Percentiles rank a stretch among this genome's conserved stretches.
These are phyloP conservation scores for Debaryomyces sp. DNA, from an alignment of 1,139 yeast species.

Conservation along the genomic window DNA sequence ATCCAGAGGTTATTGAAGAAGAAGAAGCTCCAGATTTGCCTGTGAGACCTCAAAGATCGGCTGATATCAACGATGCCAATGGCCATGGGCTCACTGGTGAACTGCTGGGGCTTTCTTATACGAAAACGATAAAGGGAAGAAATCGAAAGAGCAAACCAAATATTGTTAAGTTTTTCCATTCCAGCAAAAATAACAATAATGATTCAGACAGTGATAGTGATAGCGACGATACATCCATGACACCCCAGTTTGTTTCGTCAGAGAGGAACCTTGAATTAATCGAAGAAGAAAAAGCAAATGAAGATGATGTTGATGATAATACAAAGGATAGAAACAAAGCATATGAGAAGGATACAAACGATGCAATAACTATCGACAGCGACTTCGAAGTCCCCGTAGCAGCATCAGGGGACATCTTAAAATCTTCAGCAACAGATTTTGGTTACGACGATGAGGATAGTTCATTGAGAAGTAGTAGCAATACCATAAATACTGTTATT, in stretches of 20 bases:
- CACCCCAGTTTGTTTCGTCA: constrained; percentile 8
- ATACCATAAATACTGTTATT: neutral
- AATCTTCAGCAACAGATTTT: constrained; percentile 1
- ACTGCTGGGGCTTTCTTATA: constrained; percentile 13
- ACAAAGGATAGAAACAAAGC: neutral
- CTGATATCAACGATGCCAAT: neutral
- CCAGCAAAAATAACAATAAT: constrained; percentile 13
- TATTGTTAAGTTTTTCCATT: constrained; percentile 25
- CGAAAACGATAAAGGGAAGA: constrained; percentile 18
- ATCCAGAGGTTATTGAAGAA: neutral
- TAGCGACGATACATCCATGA: neutral
- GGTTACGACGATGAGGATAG: neutral
- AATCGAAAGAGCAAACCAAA: constrained; percentile 15
- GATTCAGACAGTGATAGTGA: constrained; percentile 26
- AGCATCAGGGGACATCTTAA: neutral
- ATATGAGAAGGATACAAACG: constrained; percentile 11
- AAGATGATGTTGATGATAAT: neutral
- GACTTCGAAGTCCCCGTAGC: constrained; percentile 36
- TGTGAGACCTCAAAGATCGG: neutral
- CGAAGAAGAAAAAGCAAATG: constrained; percentile 20
- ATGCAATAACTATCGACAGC: constrained; percentile 33
- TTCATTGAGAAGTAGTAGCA: neutral
- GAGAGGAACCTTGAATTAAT: constrained; percentile 18
- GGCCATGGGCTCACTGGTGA: neutral
- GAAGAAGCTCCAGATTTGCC: constrained; percentile 1